Evolutionary conservation across 257 asterid genomes (phyloP), one percentile per base, ranked within the genome.

Genomic region (Gardenia jasminoides): DNA sequence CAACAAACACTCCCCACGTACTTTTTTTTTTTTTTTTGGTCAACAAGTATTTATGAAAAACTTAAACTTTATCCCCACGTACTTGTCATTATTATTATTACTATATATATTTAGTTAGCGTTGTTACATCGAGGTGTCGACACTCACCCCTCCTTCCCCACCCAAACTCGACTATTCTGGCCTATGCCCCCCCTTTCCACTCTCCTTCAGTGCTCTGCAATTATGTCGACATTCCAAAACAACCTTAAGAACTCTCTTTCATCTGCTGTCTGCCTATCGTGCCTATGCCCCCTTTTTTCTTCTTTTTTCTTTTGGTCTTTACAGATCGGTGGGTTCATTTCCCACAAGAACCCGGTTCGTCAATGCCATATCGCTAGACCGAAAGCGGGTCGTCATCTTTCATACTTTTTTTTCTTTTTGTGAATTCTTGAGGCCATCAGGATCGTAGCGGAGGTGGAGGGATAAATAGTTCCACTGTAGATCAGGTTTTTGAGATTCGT

Each of bases 201-300:
- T 39, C 41, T 36, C 48, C 12, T 58, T 72, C 72, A 7, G 31
- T 4, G 19, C 67, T 44, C 83, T 52, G 41, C 74, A 72, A 74
- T 62, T 75, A 87, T 90, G 92, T 83, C 94, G 89, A 87, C 94
- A 89, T 85, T 15, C 56, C 80, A 20, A 44, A 1, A 8, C 9
- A 44, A 10, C 48, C 48, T 8, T 10, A 10, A 44, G 48, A 44
- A 6, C 48, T 44, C 7, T 44, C 48, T 44, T 10, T 6, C 48
- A 44, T 44, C 11, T 44, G 11, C 11, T 44, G 12, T n/a, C 33
- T 36, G 7, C 70, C 7, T 36, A 64, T 33, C 69, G 16, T 13
- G 11, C 73, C 58, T 58, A 85, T 47, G 19, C 61, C 36, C 69
- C 31, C 19, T 13, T 6, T 3, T 16, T 16, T 52, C 3, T 15